phyloP scores from a whole-genome alignment of 2,329 filamentous ascomycete species.

The Aspergillus uvarum region DNA sequence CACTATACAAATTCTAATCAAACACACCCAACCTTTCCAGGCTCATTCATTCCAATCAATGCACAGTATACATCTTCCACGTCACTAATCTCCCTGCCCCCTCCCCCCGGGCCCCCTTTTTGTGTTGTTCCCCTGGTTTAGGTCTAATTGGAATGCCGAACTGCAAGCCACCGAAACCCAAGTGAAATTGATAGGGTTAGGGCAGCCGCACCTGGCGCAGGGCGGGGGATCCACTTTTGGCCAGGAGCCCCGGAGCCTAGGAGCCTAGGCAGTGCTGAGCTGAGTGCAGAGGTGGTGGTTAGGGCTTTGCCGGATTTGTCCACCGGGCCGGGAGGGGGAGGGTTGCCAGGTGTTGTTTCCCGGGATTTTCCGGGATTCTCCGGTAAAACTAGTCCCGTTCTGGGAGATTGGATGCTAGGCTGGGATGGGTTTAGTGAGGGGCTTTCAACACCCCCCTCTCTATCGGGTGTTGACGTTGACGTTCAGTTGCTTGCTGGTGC shows the following conservation, averaged over 20 bases:
- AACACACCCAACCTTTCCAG: not conserved
- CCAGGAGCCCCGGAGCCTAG: too few species aligned
- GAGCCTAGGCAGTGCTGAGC: not conserved
- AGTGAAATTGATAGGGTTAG: not conserved
- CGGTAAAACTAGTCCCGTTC: not conserved
- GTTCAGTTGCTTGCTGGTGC: too few species aligned
- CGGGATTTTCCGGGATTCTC: slow-evolving; percentile 15
- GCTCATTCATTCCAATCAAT: not conserved
- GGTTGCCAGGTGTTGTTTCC: not conserved
- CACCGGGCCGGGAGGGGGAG: slow-evolving; percentile 13
- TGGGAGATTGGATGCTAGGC: not conserved
- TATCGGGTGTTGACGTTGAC: not conserved
- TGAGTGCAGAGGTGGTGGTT: not conserved
- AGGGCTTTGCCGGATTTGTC: slow-evolving; percentile 23
- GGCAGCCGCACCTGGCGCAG: not conserved
- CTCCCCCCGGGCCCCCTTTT: too few species aligned
- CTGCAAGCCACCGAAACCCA: not conserved
- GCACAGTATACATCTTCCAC: not conserved
- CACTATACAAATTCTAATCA: not conserved
- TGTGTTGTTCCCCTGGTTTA: not conserved
- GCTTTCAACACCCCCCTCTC: not conserved
- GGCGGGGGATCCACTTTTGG: not conserved
- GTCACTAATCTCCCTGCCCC: not conserved
- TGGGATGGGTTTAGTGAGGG: not conserved
- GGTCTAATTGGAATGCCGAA: not conserved